Evolutionary conservation across 345 rosid genomes (phyloP), one percentile per base, ranked within the genome.

Genomic region (Eutrema yunnanense): DNA sequence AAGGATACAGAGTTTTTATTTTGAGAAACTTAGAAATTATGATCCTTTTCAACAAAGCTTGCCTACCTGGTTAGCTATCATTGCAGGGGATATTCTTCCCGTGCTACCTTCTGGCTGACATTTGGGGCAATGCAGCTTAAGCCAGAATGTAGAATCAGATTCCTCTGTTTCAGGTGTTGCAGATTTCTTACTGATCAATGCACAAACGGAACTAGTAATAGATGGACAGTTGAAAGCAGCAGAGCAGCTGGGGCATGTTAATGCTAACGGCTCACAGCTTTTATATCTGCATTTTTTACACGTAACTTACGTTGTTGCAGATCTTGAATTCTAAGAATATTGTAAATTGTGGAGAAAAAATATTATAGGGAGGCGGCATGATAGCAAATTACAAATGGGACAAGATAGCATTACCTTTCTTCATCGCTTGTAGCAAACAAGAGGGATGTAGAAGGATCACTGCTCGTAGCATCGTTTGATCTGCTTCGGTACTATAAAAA

Each of bases 161-260:
- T 80, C 81, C 64, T 84, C 89, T 65, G 78, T 68, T 81, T 81
- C 85, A 19, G 78, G 71, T 30, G 69, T 62, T 47, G 67, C 64
- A 69, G 87, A 37, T 50, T 80, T 84, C 56, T 77, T 81, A 27
- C 49, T 74, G 43, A 72, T 67, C 27, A 73, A 43, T 64, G 49
- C 69, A 37, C 82, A 80, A 43, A 92, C 63, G 46, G 92, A 87
- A 79, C 80, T 78, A 61, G 82, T 81, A 73, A 95, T 72, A 69
- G 86, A 73, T 55, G 97, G 91, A 50, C 99, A 95, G 60, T 83
- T 82, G 80, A 92, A 86, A 65, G 84, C 76, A 72, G 81, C 70
- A 72, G 89, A 87, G 83, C 98, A 95, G 83, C 90, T 85, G 55
- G 97, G 94, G 79, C 97, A 95, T 44, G 92, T 78, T 80, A 95